Evolutionary conservation across 371 early-diverging fungal genomes (phyloP), one percentile per base, ranked within the genome.

Genomic region (Cokeromyces recurvatus): DNA sequence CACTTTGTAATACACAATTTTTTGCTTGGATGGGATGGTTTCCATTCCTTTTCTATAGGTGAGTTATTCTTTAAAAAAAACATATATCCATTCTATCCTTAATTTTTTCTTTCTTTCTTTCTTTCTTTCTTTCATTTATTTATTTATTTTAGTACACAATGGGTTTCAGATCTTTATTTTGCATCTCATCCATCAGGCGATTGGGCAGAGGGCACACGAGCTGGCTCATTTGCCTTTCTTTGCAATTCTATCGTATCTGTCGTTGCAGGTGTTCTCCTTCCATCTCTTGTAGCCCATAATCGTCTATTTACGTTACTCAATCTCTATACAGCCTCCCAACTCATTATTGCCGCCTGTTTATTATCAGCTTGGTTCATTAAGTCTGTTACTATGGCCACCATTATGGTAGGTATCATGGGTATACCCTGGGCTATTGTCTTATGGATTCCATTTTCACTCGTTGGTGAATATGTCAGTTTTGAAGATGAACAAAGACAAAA

Each of bases 11-110:
- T 39, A 78, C 81, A 0, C 90, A 89, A 40, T 84, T 91, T 48
- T 86, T 82, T 65, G 81, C 82, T 7, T 91, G 90, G 90, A 74
- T 89, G 77, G 89, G 86, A 8, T 87, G 89, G 86, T 91, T 91
- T 55, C 87, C 90, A 2, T 81, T 77, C 45, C 51, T 81, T 20
- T 78, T 81, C 41, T 81, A 79, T 55, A 72, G 74, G 61, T 68
- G 59, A 37, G 31, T 27, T 11, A 27, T 27, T 11, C 29, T 7
- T 27, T 27, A 27, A 27, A 27, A 27, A 27, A 27, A 22, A 9
- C 7, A 37, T 19, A 27, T 37, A 24, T 21, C 12, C 1, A 24
- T 7, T 23, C 19, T 46, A 27, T n/a, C n/a, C n/a, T n/a, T n/a
- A n/a, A n/a, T n/a, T n/a, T n/a, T n/a, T n/a, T n/a, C n/a, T n/a